These are phyloP conservation scores for Zygosaccharomyces siamensis DNA, from an alignment of 805 yeast species.

Conservation along the genomic window DNA sequence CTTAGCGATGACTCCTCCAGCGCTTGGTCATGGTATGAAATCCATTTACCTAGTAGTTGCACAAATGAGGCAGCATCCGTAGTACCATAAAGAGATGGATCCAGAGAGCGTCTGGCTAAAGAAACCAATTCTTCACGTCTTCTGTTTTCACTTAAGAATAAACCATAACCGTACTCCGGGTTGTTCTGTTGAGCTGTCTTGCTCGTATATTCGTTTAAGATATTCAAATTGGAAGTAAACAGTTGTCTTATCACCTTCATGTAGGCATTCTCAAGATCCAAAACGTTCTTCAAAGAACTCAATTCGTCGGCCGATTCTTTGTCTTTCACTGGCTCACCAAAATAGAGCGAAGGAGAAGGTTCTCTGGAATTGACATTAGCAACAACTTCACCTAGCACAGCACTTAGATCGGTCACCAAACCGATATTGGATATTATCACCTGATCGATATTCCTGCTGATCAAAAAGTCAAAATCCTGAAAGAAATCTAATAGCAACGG, in stretches of 20 bases:
- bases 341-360: constrained; percentile 59
- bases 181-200: constrained; percentile 44
- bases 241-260: constrained; percentile 68
- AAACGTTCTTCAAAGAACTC: constrained; percentile 40
- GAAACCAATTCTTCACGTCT: constrained; percentile 43
- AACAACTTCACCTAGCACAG: constrained; percentile 45
- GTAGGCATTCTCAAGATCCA: constrained; percentile 67
- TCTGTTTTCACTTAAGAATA: constrained; percentile 54
- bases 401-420: constrained; percentile 21
- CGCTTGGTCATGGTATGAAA: constrained; percentile 44
- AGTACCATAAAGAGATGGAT: constrained; percentile 40
- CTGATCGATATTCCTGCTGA: constrained; percentile 44
- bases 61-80: constrained; percentile 46
- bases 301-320: constrained; percentile 10
- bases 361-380: constrained; percentile 46
- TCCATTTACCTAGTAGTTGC: constrained; percentile 65
- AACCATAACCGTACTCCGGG: constrained; percentile 89
- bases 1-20: constrained; percentile 26
- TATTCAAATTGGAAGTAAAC: constrained; percentile 46
- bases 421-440: constrained; percentile 51
- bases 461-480: constrained; percentile 47
- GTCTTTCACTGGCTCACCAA: constrained; percentile 41
- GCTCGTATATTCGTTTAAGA: constrained; percentile 56
- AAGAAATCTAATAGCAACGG: constrained; percentile 75
- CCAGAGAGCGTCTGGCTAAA: constrained; percentile 44